Percentiles rank a stretch among this genome's conserved stretches.
Evolutionary conservation across 106 monocot genomes (phyloP).

Genomic region (Gastrodia elata): DNA sequence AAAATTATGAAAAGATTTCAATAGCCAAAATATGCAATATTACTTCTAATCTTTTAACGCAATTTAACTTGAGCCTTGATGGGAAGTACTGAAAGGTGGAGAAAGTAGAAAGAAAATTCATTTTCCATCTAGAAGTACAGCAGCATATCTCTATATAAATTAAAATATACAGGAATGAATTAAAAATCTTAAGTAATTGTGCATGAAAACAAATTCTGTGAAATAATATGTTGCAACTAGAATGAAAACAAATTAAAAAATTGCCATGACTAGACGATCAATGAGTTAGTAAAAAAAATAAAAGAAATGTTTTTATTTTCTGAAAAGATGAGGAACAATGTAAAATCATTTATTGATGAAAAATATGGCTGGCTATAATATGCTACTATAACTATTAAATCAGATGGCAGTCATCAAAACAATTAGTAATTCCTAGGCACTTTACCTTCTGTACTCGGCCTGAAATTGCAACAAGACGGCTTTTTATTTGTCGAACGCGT

Average conservation of each 20-base stretch:
- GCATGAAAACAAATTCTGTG: background rate
- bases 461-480: conserved; percentile 66
- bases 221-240: background rate
- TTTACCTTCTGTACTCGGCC: conserved; percentile 68
- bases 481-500: conserved; percentile 62
- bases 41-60: no score
- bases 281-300: background rate
- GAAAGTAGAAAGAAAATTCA: no score
- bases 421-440: background rate
- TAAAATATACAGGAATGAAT: background rate
- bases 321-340: background rate
- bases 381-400: background rate
- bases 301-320: background rate
- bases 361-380: background rate
- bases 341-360: background rate
- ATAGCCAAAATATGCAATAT: no score
- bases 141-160: no score
- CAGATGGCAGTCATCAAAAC: background rate
- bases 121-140: no score
- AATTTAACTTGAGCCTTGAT: no score
- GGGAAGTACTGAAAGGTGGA: no score
- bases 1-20: no score
- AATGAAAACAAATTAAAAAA: no score
- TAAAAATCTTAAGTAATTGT: background rate
- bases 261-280: no score